phyloP scores from a whole-genome alignment of 495 filamentous ascomycete genomes.

The Penicillium coffeae region DNA sequence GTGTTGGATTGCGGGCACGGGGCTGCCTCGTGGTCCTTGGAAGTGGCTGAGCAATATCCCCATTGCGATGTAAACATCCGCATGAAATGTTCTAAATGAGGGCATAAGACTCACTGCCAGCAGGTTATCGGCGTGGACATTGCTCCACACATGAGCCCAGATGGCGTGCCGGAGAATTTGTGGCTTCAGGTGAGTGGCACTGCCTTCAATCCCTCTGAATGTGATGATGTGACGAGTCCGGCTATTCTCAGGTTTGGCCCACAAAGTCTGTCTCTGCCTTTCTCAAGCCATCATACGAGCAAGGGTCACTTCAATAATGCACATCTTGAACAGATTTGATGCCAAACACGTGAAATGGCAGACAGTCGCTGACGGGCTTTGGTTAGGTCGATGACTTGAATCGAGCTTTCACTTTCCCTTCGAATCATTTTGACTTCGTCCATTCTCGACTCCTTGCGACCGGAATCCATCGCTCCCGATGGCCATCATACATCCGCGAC shows the following conservation, averaged over 20 bases:
- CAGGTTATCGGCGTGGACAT: slow-evolving; percentile 83
- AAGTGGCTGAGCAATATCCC: slow-evolving; percentile 63
- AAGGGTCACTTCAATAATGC: too few relatives aligned
- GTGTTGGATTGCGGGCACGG: slow-evolving; percentile 79
- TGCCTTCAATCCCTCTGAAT: not conserved
- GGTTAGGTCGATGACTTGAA: slow-evolving; percentile 73
- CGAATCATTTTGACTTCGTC: slow-evolving; percentile 82
- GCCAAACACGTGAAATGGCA: too few relatives aligned
- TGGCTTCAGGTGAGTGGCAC: slow-evolving; percentile 58
- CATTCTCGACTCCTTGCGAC: slow-evolving; percentile 77
- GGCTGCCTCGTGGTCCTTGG: slow-evolving; percentile 57
- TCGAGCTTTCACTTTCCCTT: slow-evolving; percentile 66
- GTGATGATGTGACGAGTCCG: not conserved
- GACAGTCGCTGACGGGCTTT: slow-evolving; percentile 24
- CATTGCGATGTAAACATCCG: slow-evolving; percentile 60
- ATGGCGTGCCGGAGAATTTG: slow-evolving; percentile 64
- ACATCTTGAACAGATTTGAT: too few relatives aligned
- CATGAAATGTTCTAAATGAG: not conserved
- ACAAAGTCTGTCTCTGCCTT: not conserved
- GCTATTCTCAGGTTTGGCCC: not conserved
- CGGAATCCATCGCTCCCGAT: slow-evolving; percentile 73
- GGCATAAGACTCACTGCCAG: slow-evolving; percentile 17
- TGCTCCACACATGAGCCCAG: slow-evolving; percentile 67
- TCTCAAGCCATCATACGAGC: too few relatives aligned
- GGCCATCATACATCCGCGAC: slow-evolving; percentile 76